Evolutionary conservation across 148 eudicot genomes (phyloP).

Genomic region (Dysphania ambrosioides): DNA sequence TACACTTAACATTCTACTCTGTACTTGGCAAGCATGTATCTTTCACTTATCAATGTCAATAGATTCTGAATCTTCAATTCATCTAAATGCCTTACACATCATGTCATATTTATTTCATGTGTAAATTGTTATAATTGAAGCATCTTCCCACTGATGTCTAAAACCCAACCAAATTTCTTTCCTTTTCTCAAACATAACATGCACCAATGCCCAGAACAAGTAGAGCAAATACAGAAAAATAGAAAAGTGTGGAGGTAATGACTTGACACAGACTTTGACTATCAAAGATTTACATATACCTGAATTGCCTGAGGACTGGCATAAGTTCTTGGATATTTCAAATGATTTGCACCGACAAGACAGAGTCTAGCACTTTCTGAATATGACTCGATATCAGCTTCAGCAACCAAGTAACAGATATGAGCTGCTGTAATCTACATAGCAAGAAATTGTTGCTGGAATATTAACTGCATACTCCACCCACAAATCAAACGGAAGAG

Average conservation of each 20-base stretch:
- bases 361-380: slow-evolving; percentile 85
- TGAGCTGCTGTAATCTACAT: slow-evolving; percentile 75
- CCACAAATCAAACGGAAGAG: background rate
- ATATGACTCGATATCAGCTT: slow-evolving; percentile 68
- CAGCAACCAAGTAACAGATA: slow-evolving; percentile 88
- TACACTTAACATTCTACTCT: background rate
- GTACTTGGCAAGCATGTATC: background rate
- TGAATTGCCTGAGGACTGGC: slow-evolving; percentile 87
- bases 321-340: slow-evolving; percentile 74
- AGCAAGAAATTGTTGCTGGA: background rate
- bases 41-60: background rate
- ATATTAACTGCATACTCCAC: background rate
- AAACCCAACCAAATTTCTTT: background rate
- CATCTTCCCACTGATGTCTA: background rate
- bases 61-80: background rate
- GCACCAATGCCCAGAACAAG: background rate
- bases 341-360: slow-evolving; percentile 89
- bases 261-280: background rate
- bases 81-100: background rate
- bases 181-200: background rate
- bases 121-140: background rate
- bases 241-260: background rate
- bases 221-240: background rate
- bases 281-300: slow-evolving; percentile 38
- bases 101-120: background rate